Conservation (phyloP, 805 yeast genomes). For the Candida dendrica region DNA sequence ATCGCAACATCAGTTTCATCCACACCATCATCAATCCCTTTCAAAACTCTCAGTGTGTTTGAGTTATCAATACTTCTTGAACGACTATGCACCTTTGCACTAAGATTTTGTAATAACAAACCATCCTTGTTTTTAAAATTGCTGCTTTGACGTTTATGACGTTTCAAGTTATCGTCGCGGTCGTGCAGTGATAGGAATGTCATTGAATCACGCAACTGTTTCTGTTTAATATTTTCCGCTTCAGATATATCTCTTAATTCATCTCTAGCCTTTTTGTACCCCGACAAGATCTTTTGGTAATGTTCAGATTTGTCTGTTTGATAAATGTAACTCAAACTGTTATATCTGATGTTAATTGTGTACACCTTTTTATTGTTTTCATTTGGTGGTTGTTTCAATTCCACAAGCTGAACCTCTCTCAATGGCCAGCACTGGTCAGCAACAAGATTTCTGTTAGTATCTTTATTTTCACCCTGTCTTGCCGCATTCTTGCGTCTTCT, state of each 20-base stretch:
- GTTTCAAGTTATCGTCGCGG: conserved; percentile 1
- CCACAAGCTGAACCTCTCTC: conserved; percentile 39
- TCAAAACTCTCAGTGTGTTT: conserved; percentile 37
- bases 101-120: conserved; percentile 42
- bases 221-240: conserved; percentile 38
- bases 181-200: conserved; percentile 30
- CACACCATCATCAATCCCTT: conserved; percentile 49
- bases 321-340: conserved; percentile 44
- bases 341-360: conserved; percentile 39
- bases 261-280: conserved; percentile 54
- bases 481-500: conserved; percentile 33
- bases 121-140: conserved; percentile 23
- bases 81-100: conserved; percentile 55
- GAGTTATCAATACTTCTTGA: conserved; percentile 43
- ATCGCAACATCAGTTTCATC: conserved; percentile 66
- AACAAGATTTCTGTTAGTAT: conserved; percentile 34
- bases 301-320: conserved; percentile 58
- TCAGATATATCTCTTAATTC: conserved; percentile 51
- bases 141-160: conserved; percentile 22
- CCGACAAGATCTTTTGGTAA: conserved; percentile 43
- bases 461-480: conserved; percentile 22
- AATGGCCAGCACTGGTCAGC: conserved; percentile 80
- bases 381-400: conserved; percentile 8
- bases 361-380: conserved; percentile 20
- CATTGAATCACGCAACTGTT: conserved; percentile 37